Evolutionary conservation across 306 rosid species (phyloP).

Genomic region (Oxytropis ochrocephala): DNA sequence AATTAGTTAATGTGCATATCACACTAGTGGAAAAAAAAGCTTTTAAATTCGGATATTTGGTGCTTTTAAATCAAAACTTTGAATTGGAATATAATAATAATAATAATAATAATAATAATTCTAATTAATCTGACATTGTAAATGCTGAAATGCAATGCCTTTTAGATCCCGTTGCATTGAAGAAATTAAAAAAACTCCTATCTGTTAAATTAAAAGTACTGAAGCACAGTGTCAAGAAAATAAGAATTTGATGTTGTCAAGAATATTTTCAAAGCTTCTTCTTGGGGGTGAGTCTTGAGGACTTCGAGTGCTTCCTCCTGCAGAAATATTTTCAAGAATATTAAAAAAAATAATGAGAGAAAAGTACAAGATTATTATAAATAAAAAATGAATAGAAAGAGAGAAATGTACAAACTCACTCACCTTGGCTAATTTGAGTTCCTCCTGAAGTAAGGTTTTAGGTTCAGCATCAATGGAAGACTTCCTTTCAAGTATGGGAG

Average conservation of each 20-base stretch:
- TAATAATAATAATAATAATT: too few species aligned
- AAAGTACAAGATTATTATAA: too few species aligned
- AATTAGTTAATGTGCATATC: background rate
- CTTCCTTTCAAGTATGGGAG: too few species aligned
- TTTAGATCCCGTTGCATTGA: slow-evolving; percentile 1
- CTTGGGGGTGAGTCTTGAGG: slow-evolving; percentile 20
- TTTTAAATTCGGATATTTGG: too few species aligned
- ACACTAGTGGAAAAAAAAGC: too few species aligned
- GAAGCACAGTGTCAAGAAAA: background rate
- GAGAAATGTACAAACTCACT: background rate
- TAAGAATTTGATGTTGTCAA: background rate
- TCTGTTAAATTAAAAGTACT: background rate
- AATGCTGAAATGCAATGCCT: background rate
- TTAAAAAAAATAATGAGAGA: background rate
- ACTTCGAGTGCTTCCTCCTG: slow-evolving; percentile 33
- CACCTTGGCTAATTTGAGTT: slow-evolving; percentile 40
- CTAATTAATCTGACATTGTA: background rate
- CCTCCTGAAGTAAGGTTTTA: slow-evolving; percentile 23
- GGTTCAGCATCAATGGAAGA: slow-evolving; percentile 47
- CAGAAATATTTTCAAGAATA: background rate
- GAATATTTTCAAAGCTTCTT: too few species aligned
- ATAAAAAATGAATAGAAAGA: background rate
- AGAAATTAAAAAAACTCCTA: too few species aligned
- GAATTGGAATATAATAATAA: background rate
- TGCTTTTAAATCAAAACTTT: background rate